Conservation (phyloP, 257 asterid species). For the Cruciata laevipes region DNA sequence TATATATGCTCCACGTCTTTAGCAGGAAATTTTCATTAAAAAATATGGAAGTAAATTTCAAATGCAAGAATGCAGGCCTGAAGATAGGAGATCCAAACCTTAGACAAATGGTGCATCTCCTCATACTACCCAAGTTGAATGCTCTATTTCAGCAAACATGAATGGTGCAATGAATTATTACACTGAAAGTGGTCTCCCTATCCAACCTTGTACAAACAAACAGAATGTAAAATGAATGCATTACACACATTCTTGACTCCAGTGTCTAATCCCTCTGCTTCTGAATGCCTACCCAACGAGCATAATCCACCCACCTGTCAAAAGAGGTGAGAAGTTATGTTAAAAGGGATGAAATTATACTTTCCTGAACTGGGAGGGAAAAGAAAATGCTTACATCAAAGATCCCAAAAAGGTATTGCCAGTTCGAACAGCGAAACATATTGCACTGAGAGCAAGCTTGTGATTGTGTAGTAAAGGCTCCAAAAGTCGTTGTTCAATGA, state of each 20-base stretch:
- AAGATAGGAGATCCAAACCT: not conserved
- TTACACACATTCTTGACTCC: slow-evolving; percentile 2
- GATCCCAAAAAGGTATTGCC: slow-evolving; percentile 97
- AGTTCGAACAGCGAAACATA: slow-evolving; percentile 82
- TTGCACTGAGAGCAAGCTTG: slow-evolving; percentile 66
- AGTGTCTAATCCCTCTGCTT: slow-evolving; percentile 42
- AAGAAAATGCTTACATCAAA: slow-evolving; percentile 48
- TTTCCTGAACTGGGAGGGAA: not conserved
- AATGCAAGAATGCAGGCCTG: no score
- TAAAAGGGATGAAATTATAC: slow-evolving; percentile 5
- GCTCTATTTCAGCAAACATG: not conserved
- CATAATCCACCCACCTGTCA: slow-evolving; percentile 96
- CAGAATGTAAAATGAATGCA: not conserved
- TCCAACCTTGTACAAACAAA: no score
- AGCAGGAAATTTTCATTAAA: no score
- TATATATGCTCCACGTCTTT: no score
- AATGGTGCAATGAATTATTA: slow-evolving; percentile 2
- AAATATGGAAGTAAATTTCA: no score
- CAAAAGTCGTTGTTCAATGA: slow-evolving; percentile 72
- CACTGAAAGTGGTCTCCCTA: not conserved
- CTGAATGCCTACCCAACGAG: slow-evolving; percentile 81
- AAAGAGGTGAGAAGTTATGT: not conserved
- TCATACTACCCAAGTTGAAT: not conserved
- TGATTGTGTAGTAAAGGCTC: slow-evolving; percentile 84
- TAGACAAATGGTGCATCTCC: not conserved